phyloP scores from a whole-genome alignment of 495 filamentous ascomycete genomes.

The Lentithecium fluviatile region DNA sequence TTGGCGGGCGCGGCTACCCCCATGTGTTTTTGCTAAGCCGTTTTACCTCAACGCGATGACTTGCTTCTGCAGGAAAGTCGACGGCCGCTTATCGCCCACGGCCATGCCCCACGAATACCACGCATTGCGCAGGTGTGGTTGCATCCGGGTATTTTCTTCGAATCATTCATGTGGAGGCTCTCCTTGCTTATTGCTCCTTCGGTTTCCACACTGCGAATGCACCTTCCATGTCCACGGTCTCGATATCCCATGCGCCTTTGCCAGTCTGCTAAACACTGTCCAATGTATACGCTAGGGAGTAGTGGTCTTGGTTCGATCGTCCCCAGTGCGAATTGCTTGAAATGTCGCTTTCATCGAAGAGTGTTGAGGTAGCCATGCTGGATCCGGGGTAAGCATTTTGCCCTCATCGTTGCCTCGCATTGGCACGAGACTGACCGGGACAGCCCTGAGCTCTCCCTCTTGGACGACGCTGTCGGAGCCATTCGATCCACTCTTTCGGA shows the following conservation, averaged over 20 bases:
- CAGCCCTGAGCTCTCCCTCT: slow-evolving; percentile 16
- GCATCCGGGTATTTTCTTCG: slow-evolving; percentile 2
- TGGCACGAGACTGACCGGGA: background rate
- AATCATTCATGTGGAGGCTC: slow-evolving; percentile 1
- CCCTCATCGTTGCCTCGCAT: too few relatives aligned
- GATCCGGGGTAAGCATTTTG: slow-evolving; percentile 13
- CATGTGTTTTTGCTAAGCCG: slow-evolving; percentile 2
- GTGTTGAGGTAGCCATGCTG: slow-evolving; percentile 14
- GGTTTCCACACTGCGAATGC: background rate
- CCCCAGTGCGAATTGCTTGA: background rate
- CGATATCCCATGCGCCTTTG: slow-evolving; percentile 5
- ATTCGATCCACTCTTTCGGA: slow-evolving; percentile 13
- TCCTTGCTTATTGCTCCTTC: slow-evolving; percentile 29
- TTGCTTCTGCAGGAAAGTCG: slow-evolving; percentile 30
- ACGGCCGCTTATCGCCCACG: slow-evolving; percentile 22
- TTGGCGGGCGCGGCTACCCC: slow-evolving; percentile 12
- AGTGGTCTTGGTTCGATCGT: slow-evolving; percentile 7
- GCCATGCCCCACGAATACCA: slow-evolving; percentile 27
- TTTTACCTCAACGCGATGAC: slow-evolving; percentile 26
- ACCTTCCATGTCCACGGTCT: slow-evolving; percentile 11
- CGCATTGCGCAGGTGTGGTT: background rate
- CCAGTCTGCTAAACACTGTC: background rate
- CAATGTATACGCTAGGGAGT: slow-evolving; percentile 16
- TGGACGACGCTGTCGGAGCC: slow-evolving; percentile 21
- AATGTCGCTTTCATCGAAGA: slow-evolving; percentile 16